A percentile compares a stretch with the other conserved stretches of the same genome.
Conservation (phyloP, 139 green algal genomes). For the Closterium sp. region DNA sequence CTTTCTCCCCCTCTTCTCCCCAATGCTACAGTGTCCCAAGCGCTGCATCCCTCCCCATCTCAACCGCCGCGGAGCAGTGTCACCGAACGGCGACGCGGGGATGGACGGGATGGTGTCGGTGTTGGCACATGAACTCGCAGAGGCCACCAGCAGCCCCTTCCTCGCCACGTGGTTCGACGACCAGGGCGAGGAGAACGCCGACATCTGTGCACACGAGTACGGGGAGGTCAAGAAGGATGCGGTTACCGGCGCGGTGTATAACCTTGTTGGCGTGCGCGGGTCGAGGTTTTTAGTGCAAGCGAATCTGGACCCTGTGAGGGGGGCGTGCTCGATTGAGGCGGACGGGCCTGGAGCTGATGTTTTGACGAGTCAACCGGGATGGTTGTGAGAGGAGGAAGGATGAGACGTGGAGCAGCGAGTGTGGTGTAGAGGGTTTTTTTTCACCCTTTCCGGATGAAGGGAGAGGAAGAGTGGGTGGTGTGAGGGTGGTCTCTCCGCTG, state of each 20-base stretch:
- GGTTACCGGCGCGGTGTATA: neutral
- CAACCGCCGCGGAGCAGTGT: neutral
- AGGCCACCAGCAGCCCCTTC: constrained; percentile 3
- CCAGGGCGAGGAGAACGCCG: constrained; percentile 3
- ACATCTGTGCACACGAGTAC: neutral
- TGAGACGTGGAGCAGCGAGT: neutral
- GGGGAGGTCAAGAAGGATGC: neutral
- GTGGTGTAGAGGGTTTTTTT: neutral
- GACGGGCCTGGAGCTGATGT: neutral
- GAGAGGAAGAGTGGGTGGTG: too few relatives aligned
- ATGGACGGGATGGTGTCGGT: neutral
- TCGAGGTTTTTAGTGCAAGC: neutral
- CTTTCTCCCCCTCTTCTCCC: neutral
- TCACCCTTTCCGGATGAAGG: too few relatives aligned
- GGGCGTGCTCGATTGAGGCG: neutral
- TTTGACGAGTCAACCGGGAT: neutral
- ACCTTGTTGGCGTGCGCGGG: neutral
- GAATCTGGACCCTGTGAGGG: neutral
- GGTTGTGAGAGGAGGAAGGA: neutral
- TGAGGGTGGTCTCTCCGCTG: too few relatives aligned
- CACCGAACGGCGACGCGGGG: neutral
- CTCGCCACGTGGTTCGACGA: constrained; percentile 4
- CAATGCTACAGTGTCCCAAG: neutral
- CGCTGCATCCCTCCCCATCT: neutral
- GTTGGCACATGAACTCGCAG: neutral